Conservation (phyloP, 495 filamentous ascomycete genomes). For the Pseudotulostoma volvatum region DNA sequence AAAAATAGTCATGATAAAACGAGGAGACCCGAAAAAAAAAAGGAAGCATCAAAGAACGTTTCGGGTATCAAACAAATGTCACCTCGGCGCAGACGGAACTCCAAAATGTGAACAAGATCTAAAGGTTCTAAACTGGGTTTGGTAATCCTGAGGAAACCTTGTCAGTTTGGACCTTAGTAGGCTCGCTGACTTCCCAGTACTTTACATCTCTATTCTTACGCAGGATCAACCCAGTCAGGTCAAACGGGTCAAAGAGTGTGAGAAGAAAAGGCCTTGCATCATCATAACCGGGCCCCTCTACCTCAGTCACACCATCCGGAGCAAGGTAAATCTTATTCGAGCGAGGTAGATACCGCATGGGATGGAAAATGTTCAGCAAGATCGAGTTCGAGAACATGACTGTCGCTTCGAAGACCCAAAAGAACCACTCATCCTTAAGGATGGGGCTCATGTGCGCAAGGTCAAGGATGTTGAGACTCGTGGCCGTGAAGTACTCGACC, state of each 20-base stretch:
- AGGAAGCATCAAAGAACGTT: too few relatives aligned
- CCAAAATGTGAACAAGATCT: too few relatives aligned
- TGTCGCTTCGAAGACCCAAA: slow-evolving; percentile 51
- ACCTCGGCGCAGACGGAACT: too few relatives aligned
- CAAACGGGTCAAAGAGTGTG: slow-evolving; percentile 53
- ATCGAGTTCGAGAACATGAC: slow-evolving; percentile 48
- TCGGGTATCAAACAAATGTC: too few relatives aligned
- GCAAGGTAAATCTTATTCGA: slow-evolving; percentile 49
- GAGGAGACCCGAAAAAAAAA: too few relatives aligned
- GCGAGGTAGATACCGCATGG: slow-evolving; percentile 41
- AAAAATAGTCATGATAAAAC: too few relatives aligned
- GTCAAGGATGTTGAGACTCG: slow-evolving; percentile 22
- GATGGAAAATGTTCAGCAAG: slow-evolving; percentile 47
- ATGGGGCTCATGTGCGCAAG: slow-evolving; percentile 32
- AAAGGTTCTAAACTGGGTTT: too few relatives aligned
- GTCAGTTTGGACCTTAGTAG: too few relatives aligned
- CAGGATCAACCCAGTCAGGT: slow-evolving; percentile 39
- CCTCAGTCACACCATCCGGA: slow-evolving; percentile 46
- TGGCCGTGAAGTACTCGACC: slow-evolving; percentile 42
- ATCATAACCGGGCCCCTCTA: slow-evolving; percentile 45
- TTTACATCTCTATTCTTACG: slow-evolving; percentile 31
- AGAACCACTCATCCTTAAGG: slow-evolving; percentile 52
- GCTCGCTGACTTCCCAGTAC: slow-evolving; percentile 34
- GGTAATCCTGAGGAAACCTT: too few relatives aligned
- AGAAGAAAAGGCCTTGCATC: slow-evolving; percentile 35